phyloP scores from a whole-genome alignment of 768 basidiomycete genomes.

The Pleurotus platypus region DNA sequence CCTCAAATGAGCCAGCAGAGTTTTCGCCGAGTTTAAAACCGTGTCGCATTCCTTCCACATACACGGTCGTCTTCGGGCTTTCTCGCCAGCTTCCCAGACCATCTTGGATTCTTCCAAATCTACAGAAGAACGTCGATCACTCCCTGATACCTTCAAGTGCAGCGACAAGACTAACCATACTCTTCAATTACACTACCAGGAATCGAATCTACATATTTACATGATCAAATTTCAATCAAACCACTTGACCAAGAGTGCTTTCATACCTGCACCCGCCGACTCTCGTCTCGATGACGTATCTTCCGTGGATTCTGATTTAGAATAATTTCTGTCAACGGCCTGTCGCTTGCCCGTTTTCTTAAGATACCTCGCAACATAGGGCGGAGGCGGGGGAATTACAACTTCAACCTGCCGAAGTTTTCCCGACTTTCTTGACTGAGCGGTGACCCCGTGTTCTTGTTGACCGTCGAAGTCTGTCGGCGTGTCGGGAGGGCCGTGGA shows the following conservation, averaged over 20 bases:
- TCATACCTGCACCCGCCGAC: slow-evolving; percentile 2
- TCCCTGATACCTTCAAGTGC: slow-evolving; percentile 7
- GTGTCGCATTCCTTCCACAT: slow-evolving; percentile 58
- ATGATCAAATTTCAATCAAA: background rate
- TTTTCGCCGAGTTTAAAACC: slow-evolving; percentile 49
- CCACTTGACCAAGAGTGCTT: background rate
- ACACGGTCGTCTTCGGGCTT: slow-evolving; percentile 46
- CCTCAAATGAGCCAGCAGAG: slow-evolving; percentile 43
- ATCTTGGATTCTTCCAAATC: slow-evolving; percentile 42
- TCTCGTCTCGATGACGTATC: background rate
- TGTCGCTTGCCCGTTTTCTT: background rate
- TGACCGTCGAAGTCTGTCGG: too few species aligned
- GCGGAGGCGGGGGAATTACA: background rate
- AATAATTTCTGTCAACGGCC: background rate
- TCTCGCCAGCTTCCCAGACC: slow-evolving; percentile 43
- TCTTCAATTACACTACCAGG: slow-evolving; percentile 13
- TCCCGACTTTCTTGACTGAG: too few species aligned
- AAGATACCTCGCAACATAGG: background rate
- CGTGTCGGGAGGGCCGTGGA: too few species aligned
- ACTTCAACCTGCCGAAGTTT: background rate
- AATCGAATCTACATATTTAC: slow-evolving; percentile 16
- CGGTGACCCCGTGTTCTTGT: too few species aligned
- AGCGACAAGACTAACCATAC: slow-evolving; percentile 10
- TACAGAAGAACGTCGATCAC: slow-evolving; percentile 21
- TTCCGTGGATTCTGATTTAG: background rate